phyloP scores from a whole-genome alignment of 352 stramenopile genomes.

The Phytophthora capsici region DNA sequence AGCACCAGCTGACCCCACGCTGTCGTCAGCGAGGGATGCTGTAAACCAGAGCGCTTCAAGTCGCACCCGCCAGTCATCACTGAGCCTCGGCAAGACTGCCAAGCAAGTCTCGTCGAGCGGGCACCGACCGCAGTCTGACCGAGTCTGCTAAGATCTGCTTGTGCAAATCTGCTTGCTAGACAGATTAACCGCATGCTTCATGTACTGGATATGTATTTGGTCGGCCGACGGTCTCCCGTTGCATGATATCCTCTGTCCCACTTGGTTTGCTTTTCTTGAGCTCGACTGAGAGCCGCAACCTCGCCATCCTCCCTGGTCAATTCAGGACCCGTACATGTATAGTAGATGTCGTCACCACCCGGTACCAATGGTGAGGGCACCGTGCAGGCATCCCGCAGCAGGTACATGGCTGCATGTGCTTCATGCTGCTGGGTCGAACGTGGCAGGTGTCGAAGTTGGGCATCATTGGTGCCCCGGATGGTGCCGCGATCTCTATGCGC shows the following conservation, averaged over 20 bases:
- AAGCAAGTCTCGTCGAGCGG: background rate
- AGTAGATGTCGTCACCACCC: background rate
- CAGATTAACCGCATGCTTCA: background rate
- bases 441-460: background rate
- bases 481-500: constrained; percentile 23
- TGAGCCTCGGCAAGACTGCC: background rate
- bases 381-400: background rate
- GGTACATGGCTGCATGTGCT: no score
- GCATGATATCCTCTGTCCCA: constrained; percentile 25
- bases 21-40: constrained; percentile 25
- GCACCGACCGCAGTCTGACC: background rate
- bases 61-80: constrained; percentile 2
- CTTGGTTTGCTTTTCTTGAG: constrained; percentile 6
- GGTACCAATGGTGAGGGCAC: no score
- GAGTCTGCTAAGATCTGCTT: constrained; percentile 22
- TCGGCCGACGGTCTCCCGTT: background rate
- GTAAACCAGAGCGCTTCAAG: background rate
- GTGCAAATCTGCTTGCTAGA: constrained; percentile 22
- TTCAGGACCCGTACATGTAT: background rate
- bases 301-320: background rate
- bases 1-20: constrained; percentile 20
- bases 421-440: no score
- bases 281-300: background rate
- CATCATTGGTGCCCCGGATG: constrained; percentile 3
- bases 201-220: background rate